Percentiles rank a stretch among this genome's conserved stretches.
Conservation (phyloP, 257 asterid species). For the Penstemon eatonii region DNA sequence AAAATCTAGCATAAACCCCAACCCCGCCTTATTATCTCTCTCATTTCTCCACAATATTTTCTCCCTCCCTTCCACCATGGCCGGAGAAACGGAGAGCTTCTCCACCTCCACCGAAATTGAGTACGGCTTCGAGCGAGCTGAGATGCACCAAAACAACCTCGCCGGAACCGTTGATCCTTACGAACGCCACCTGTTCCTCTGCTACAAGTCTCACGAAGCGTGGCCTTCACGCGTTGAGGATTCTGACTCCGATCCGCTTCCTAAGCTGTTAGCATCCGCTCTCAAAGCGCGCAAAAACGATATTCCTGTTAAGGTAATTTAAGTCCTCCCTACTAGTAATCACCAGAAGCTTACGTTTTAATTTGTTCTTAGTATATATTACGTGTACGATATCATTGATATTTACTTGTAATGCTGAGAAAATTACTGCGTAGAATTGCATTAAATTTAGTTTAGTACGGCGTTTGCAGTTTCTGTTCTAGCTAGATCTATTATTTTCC, state of each 20-base stretch:
- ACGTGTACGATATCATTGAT: too few relatives aligned
- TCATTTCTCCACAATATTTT: too few relatives aligned
- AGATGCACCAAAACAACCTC: constrained; percentile 66
- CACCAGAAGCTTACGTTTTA: not conserved
- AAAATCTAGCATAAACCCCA: too few relatives aligned
- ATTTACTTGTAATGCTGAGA: not conserved
- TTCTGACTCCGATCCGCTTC: constrained; percentile 84
- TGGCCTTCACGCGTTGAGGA: constrained; percentile 88
- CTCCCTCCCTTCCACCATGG: constrained; percentile 47
- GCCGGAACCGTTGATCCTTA: constrained; percentile 65
- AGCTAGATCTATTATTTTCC: too few relatives aligned
- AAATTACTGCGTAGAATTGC: too few relatives aligned
- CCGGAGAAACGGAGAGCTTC: constrained; percentile 58
- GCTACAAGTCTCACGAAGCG: constrained; percentile 74
- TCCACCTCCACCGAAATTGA: constrained; percentile 32
- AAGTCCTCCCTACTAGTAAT: not conserved
- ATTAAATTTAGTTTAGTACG: too few relatives aligned
- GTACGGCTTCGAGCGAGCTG: constrained; percentile 79
- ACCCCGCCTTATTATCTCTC: too few relatives aligned
- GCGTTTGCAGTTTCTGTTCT: too few relatives aligned
- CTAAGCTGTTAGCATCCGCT: constrained; percentile 62
- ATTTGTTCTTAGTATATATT: too few relatives aligned
- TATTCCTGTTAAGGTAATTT: constrained; percentile 53
- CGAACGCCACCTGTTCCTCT: constrained; percentile 88
- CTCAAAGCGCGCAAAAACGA: constrained; percentile 69